Base-by-base conservation (phyloP, 164 flowering plant species). In the Nymphaea thermarum region DNA sequence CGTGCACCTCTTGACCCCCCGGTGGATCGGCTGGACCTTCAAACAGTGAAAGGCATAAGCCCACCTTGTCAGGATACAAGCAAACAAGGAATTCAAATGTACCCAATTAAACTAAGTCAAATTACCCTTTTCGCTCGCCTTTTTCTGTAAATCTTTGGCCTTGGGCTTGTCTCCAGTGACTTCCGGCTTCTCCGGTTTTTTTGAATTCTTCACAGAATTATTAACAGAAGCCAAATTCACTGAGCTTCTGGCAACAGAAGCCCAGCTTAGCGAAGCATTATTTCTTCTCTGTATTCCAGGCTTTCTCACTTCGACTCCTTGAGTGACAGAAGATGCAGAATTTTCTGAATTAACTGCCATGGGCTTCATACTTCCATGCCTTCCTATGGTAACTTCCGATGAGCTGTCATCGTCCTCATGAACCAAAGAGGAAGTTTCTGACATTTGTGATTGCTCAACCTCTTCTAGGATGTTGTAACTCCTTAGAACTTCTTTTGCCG, bases 391-490 rank as follows among this genome's bases (percentile, higher is more conserved):
- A 47, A 47, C 55, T 47, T 47, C 55, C 7, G 55, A 47, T 41
- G 80, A 74, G 75, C 86, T 78, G 14, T 60, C 77, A 43, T 77
- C 84, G 59, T 84, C 92, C 75, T 87, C 89, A 71, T 86, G 81
- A 3, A 77, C 83, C 17, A 78, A 86, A 55, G 92, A 81, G 73
- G 68, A 66, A 51, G 82, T 79, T 68, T 81, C 89, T 42, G 98
- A 87, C 3, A 76, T 84, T 70, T 80, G 85, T 66, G 79, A 11
- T 71, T 81, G 85, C 78, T 82, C 92, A 59, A 77, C 63, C 65
- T 74, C 79, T 68, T 86, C 88, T 18, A 79, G 60, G 36, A 84
- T 78, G 44, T 75, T 77, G 68, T 89, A 90, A 67, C 71, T 73
- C 65, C 71, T 83, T 64, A 87, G 80, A 44, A 94, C 71, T 43